Conservation (phyloP, 1,284 basidiomycete genomes). For the Leccinum pseudoinsigne region DNA sequence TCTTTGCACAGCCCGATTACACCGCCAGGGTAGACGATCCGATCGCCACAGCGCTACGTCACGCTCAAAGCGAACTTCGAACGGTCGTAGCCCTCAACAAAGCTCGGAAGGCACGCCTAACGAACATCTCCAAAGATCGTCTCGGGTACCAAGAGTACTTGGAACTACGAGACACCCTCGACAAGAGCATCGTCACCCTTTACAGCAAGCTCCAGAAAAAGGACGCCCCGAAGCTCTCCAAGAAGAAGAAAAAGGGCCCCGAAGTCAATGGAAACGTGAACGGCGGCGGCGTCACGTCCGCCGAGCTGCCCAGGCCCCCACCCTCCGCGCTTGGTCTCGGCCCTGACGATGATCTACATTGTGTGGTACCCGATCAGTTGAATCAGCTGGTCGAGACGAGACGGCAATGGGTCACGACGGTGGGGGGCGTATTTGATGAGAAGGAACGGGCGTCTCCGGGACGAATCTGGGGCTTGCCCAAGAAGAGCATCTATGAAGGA, state of each 20-base stretch:
- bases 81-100: slow-evolving; percentile 82
- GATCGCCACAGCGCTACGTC: slow-evolving; percentile 86
- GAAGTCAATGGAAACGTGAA: slow-evolving; percentile 41
- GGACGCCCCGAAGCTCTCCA: slow-evolving; percentile 60
- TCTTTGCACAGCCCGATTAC: slow-evolving; percentile 64
- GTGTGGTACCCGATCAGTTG: slow-evolving; percentile 73
- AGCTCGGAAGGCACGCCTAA: slow-evolving; percentile 74
- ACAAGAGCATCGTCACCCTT: slow-evolving; percentile 74
- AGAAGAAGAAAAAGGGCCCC: slow-evolving; percentile 68
- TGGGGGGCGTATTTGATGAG: slow-evolving; percentile 67
- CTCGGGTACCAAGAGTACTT: slow-evolving; percentile 90
- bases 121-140: slow-evolving; percentile 79
- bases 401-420: slow-evolving; percentile 68
- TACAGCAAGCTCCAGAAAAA: slow-evolving; percentile 77
- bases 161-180: slow-evolving; percentile 76
- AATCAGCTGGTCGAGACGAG: slow-evolving; percentile 70
- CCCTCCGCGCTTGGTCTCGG: slow-evolving; percentile 68
- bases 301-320: slow-evolving; percentile 44
- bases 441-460: slow-evolving; percentile 65
- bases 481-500: slow-evolving; percentile 71
- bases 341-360: slow-evolving; percentile 62
- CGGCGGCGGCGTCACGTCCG: slow-evolving; percentile 27
- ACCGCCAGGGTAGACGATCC: slow-evolving; percentile 87
- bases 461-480: slow-evolving; percentile 72
- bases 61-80: slow-evolving; percentile 83